These are phyloP conservation scores for Escallonia rubra DNA, from an alignment of 129 eudicot genomes.

Conservation along the genomic window DNA sequence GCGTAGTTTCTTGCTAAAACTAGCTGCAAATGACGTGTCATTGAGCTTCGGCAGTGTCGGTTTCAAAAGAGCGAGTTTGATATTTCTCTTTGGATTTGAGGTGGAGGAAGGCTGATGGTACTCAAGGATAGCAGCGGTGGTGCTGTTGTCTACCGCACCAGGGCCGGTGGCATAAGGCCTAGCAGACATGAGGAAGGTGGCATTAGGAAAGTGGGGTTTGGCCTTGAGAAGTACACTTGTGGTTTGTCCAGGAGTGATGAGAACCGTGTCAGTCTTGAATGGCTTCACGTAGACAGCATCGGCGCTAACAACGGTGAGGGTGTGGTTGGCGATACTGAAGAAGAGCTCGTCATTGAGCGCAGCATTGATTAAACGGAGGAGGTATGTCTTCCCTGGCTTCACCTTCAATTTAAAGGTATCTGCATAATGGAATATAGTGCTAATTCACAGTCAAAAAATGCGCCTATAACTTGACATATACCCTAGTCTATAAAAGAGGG, in stretches of 20 bases:
- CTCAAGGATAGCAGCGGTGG: slow-evolving; percentile 22
- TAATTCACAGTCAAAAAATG: too few species aligned
- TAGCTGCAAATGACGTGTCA: slow-evolving; percentile 20
- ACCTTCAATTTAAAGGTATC: slow-evolving; percentile 34
- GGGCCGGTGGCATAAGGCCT: slow-evolving; percentile 28
- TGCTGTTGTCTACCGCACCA: slow-evolving; percentile 24
- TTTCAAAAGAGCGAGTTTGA: slow-evolving; percentile 20
- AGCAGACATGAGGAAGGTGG: slow-evolving; percentile 25
- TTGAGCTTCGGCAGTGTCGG: slow-evolving; percentile 15
- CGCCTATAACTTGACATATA: too few species aligned
- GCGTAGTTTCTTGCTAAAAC: slow-evolving; percentile 11
- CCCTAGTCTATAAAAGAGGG: too few species aligned
- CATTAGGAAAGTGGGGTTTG: slow-evolving; percentile 16
- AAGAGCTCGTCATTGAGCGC: slow-evolving; percentile 35
- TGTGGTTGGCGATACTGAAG: slow-evolving; percentile 36
- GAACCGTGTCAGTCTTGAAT: slow-evolving; percentile 19
- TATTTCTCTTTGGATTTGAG: not conserved
- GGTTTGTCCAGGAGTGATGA: slow-evolving; percentile 38
- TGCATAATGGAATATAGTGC: slow-evolving; percentile 1
- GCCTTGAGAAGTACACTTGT: slow-evolving; percentile 37
- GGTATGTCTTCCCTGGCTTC: slow-evolving; percentile 33
- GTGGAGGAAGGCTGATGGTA: slow-evolving; percentile 8
- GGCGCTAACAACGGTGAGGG: slow-evolving; percentile 26
- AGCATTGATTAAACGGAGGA: slow-evolving; percentile 32
- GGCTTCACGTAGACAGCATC: slow-evolving; percentile 35